Evolutionary conservation across 805 yeast species (phyloP).

Genomic region (Ogataea thermomethanolica): DNA sequence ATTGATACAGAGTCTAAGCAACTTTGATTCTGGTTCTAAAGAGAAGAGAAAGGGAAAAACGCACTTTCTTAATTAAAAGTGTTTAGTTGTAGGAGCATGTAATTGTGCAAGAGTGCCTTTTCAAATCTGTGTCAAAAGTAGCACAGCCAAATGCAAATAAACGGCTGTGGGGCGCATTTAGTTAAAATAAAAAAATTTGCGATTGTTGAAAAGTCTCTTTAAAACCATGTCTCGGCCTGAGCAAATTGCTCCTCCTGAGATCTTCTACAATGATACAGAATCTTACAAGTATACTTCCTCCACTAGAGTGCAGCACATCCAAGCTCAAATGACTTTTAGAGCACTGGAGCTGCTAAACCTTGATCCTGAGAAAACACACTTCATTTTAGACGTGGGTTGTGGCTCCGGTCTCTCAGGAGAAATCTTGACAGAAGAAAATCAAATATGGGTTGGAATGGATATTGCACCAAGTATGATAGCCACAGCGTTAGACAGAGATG

Average conservation of each 20-base stretch:
- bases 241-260: conserved; percentile 93
- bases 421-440: conserved; percentile 89
- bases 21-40: too few relatives aligned
- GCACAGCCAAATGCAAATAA: neutral
- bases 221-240: conserved; percentile 87
- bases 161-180: conserved; percentile 2
- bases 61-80: neutral
- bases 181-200: conserved; percentile 1
- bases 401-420: conserved; percentile 97
- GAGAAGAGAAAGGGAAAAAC: neutral
- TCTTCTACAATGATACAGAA: conserved; percentile 88
- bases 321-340: conserved; percentile 94
- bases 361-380: conserved; percentile 57
- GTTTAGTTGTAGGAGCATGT: too few relatives aligned
- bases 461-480: conserved; percentile 95
- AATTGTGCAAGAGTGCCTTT: neutral
- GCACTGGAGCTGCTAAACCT: conserved; percentile 85
- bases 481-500: conserved; percentile 85
- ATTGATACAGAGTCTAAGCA: too few relatives aligned
- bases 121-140: neutral
- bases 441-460: conserved; percentile 94
- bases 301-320: conserved; percentile 96
- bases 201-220: neutral
- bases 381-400: conserved; percentile 89
- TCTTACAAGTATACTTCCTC: conserved; percentile 87